Evolutionary conservation across 2,329 filamentous ascomycete genomes (phyloP).

Genomic region (Zymoseptoria tritici): DNA sequence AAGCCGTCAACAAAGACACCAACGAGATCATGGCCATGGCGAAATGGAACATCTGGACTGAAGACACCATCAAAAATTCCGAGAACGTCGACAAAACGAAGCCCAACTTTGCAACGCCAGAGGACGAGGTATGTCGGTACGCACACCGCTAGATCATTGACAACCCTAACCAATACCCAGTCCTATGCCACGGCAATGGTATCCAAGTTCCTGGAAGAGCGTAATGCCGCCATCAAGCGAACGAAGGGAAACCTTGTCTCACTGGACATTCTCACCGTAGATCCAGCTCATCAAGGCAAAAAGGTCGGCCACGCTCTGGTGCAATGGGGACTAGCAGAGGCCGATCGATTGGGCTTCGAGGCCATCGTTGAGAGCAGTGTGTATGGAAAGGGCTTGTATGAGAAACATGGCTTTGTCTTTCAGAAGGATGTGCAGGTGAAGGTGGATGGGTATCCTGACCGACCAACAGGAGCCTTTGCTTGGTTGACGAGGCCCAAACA

Average conservation of each 20-base stretch:
- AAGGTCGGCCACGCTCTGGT: slow-evolving; percentile 24
- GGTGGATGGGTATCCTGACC: slow-evolving; percentile 11
- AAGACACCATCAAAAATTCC: slow-evolving; percentile 14
- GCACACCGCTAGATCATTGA: not conserved
- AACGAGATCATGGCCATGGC: slow-evolving; percentile 26
- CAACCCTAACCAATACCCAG: not conserved
- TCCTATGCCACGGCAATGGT: slow-evolving; percentile 16
- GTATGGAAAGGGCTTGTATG: slow-evolving; percentile 24
- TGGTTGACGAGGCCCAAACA: slow-evolving; percentile 24
- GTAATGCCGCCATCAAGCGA: slow-evolving; percentile 18
- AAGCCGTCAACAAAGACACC: slow-evolving; percentile 23
- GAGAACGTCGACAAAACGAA: slow-evolving; percentile 14
- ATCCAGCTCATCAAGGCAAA: slow-evolving; percentile 24
- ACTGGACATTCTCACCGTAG: slow-evolving; percentile 25
- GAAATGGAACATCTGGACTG: slow-evolving; percentile 25
- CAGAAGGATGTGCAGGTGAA: slow-evolving; percentile 18
- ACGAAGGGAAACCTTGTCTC: slow-evolving; percentile 22
- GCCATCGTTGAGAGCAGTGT: slow-evolving; percentile 26
- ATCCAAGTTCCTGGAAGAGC: slow-evolving; percentile 15
- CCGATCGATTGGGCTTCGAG: slow-evolving; percentile 23
- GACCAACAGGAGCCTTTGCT: slow-evolving; percentile 17
- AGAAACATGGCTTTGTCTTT: slow-evolving; percentile 28
- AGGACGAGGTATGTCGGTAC: not conserved
- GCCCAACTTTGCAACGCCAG: not conserved
- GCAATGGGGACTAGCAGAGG: slow-evolving; percentile 23